Percentiles rank a stretch among this genome's conserved stretches.
phyloP scores from a whole-genome alignment of 495 filamentous ascomycete genomes.

The Massariosphaeria phaeospora region DNA sequence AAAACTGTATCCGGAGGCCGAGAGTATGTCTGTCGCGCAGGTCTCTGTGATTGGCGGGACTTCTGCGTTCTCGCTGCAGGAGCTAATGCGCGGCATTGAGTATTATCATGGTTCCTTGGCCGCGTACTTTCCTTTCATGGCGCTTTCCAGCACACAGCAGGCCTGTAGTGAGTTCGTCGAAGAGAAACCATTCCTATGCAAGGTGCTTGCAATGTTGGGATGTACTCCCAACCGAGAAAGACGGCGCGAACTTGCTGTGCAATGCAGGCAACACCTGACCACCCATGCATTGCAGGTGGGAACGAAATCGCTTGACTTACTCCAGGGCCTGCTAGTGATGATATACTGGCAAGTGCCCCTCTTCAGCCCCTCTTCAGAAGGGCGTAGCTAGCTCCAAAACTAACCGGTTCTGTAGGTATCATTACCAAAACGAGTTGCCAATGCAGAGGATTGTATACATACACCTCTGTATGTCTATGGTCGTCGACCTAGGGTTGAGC shows the following conservation, averaged over 20 bases:
- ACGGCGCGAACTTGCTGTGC: conserved; percentile 2
- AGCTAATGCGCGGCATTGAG: background rate
- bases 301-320: conserved; percentile 7
- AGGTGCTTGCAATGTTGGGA: conserved; percentile 19
- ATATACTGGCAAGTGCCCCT: conserved; percentile 4
- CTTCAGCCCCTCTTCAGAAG: too few species aligned
- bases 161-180: background rate
- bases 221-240: conserved; percentile 8
- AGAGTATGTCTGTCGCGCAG: background rate
- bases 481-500: conserved; percentile 14
- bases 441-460: conserved; percentile 6
- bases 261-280: conserved; percentile 2
- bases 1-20: background rate
- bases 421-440: conserved; percentile 2
- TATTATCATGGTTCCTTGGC: conserved; percentile 1
- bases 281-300: background rate
- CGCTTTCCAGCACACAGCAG: background rate
- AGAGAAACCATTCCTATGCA: conserved; percentile 12
- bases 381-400: background rate
- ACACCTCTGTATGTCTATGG: conserved; percentile 15
- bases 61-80: background rate
- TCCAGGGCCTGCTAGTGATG: conserved; percentile 10
- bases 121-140: conserved; percentile 14
- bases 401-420: conserved; percentile 8
- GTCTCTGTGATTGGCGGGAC: background rate